Percentiles rank a stretch among this genome's conserved stretches.
These are phyloP conservation scores for Leishmania mexicana DNA, from an alignment of 208 protist genomes.

Conservation along the genomic window DNA sequence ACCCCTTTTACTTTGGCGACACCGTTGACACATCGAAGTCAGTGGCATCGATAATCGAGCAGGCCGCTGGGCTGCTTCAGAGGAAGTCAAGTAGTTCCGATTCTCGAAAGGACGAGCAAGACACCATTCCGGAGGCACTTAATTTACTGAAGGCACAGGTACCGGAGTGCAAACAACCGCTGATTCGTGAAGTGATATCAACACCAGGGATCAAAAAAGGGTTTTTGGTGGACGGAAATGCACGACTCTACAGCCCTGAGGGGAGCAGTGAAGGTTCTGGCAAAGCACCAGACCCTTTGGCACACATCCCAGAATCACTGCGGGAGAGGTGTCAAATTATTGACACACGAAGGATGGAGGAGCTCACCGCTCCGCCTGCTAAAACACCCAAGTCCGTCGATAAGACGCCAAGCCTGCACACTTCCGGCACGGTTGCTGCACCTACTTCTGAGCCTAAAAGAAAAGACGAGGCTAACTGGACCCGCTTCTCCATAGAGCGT, in stretches of 20 bases:
- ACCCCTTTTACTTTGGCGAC: constrained; percentile 39
- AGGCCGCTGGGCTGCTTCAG: constrained; percentile 26
- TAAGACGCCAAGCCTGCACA: background rate
- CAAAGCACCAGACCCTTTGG: constrained; percentile 57
- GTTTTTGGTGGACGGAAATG: constrained; percentile 48
- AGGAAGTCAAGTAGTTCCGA: constrained; percentile 13
- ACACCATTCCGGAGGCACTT: constrained; percentile 20
- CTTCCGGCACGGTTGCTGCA: background rate
- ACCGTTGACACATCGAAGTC: background rate
- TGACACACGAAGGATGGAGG: constrained; percentile 47
- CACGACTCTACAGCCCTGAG: constrained; percentile 54
- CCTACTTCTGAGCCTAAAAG: no score
- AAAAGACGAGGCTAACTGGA: constrained; percentile 20
- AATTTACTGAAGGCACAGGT: constrained; percentile 5
- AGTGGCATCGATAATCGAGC: constrained; percentile 26
- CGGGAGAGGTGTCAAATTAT: constrained; percentile 78
- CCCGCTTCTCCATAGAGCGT: constrained; percentile 17
- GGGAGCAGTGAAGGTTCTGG: constrained; percentile 63
- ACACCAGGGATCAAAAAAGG: constrained; percentile 70
- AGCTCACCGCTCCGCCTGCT: background rate
- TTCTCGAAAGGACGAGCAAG: background rate
- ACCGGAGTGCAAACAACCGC: constrained; percentile 29
- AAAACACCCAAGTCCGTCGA: background rate
- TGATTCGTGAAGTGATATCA: constrained; percentile 64
- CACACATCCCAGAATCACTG: constrained; percentile 75